Evolutionary conservation across 371 early-diverging fungal species (phyloP), one percentile per base, ranked within the genome.

Genomic region (Apophysomyces sp.): DNA sequence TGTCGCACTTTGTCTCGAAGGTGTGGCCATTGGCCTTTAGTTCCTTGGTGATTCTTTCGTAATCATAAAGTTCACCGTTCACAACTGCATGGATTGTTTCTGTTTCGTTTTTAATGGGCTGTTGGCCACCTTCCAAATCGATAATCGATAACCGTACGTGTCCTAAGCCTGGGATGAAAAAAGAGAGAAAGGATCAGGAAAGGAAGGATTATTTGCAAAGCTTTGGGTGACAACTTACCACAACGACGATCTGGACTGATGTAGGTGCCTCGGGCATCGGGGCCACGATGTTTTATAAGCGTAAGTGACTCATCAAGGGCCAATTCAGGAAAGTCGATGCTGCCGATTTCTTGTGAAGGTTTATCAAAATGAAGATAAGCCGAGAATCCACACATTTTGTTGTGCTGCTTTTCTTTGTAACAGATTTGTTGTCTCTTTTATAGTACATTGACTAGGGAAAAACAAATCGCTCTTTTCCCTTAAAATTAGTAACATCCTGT

Each of bases 51-150:
- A 67, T 55, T 12, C 68, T 59, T 36, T 68, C 69, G 58, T 57
- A 58, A 30, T 65, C 69, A 15, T 65, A 65, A n/a, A 68, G 65
- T 31, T 68, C 69, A 28, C 64, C 69, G 29, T 68, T 68, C 2
- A 68, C 69, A 7, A 68, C 65, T 18, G 55, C 56, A 41, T 55
- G 61, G 26, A 65, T 32, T 24, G 32, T 13, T 0, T 34, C 58
- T 26, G 36, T 24, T 11, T 13, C 39, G 36, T 61, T 63, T n/a
- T 51, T 34, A 3, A 63, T 32, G 37, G 65, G 69, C 31, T 68
- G 69, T 31, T 41, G 61, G 9, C 69, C 65, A 30, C 65, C 69
- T 9, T 26, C 31, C 51, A 68, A 53, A 37, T 68, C 69, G 27
- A 68, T 60, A 29, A 68, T 68, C 16, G 69, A 65, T 13, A 68